Percentiles rank a stretch among this genome's conserved stretches.
Conservation (phyloP, 805 yeast species). For the Suhomyces emberorum region DNA sequence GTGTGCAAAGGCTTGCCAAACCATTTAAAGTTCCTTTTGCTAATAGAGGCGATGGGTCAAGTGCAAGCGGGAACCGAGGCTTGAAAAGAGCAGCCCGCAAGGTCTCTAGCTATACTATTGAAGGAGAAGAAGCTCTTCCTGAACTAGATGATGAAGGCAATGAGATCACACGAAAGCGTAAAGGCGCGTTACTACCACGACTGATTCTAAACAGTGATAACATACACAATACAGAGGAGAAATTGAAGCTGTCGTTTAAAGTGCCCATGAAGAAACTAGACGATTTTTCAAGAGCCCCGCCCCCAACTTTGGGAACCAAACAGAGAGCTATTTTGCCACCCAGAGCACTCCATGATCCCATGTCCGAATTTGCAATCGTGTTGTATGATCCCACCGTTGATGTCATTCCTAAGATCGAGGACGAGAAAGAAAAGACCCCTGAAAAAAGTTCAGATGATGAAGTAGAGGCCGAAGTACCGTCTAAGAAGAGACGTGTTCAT, state of each 20-base stretch:
- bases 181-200: conserved; percentile 61
- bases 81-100: conserved; percentile 24
- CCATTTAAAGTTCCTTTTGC: conserved; percentile 70
- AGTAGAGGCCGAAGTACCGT: conserved; percentile 14
- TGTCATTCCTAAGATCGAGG: conserved; percentile 31
- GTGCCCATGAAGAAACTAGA: conserved; percentile 53
- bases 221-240: conserved; percentile 32
- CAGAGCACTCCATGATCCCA: conserved; percentile 91
- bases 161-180: conserved; percentile 27
- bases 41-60: conserved; percentile 7
- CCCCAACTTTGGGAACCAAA: conserved; percentile 84
- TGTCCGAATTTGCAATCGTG: conserved; percentile 89
- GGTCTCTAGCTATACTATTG: conserved; percentile 29
- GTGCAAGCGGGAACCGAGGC: neutral
- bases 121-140: conserved; percentile 10
- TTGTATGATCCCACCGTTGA: conserved; percentile 94
- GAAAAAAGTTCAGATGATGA: conserved; percentile 11
- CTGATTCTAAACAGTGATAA: conserved; percentile 42
- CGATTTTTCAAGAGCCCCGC: conserved; percentile 41
- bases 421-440: conserved; percentile 8
- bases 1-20: conserved; percentile 50
- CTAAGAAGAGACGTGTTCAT: conserved; percentile 46
- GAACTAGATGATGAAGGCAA: conserved; percentile 20
- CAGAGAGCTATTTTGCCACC: conserved; percentile 72
- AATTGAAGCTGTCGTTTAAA: conserved; percentile 46